phyloP scores from a whole-genome alignment of 441 rosid genomes.

The Erodium trifolium region DNA sequence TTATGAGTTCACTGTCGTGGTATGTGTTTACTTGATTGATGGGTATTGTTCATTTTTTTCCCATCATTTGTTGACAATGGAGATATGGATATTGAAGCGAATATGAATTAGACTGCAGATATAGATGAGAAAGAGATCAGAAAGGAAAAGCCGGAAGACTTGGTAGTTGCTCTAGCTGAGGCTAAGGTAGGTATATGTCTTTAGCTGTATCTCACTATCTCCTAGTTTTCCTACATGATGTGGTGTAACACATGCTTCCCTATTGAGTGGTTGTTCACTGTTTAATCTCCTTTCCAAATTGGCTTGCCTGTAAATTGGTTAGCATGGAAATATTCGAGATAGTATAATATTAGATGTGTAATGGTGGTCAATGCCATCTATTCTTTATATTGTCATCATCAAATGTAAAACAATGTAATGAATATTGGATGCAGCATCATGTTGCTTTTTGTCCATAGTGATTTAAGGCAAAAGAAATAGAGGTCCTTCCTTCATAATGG shows the following conservation, averaged over 20 bases:
- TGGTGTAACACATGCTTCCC: neutral
- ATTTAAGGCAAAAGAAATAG: neutral
- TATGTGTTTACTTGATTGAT: slow-evolving; percentile 14
- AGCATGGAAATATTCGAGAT: too few species aligned
- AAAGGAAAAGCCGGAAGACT: slow-evolving; percentile 52
- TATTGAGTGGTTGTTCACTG: neutral
- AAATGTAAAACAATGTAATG: neutral
- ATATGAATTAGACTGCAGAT: slow-evolving; percentile 49
- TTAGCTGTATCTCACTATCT: neutral
- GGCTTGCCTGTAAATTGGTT: neutral
- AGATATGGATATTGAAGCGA: neutral
- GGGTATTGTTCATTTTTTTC: neutral
- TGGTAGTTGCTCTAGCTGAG: slow-evolving; percentile 57
- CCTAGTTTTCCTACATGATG: neutral
- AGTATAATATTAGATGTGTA: too few species aligned
- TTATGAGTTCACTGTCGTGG: slow-evolving; percentile 46
- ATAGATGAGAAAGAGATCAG: slow-evolving; percentile 60
- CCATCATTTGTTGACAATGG: neutral
- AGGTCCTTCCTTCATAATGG: neutral
- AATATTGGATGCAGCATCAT: neutral
- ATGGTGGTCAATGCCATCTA: too few species aligned
- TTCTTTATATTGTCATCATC: too few species aligned
- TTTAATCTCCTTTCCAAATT: neutral
- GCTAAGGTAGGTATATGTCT: slow-evolving; percentile 38
- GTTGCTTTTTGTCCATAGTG: neutral